Percentiles rank a stretch among this genome's conserved stretches.
Conservation (phyloP, 306 rosid genomes). For the Nissolia schottii region DNA sequence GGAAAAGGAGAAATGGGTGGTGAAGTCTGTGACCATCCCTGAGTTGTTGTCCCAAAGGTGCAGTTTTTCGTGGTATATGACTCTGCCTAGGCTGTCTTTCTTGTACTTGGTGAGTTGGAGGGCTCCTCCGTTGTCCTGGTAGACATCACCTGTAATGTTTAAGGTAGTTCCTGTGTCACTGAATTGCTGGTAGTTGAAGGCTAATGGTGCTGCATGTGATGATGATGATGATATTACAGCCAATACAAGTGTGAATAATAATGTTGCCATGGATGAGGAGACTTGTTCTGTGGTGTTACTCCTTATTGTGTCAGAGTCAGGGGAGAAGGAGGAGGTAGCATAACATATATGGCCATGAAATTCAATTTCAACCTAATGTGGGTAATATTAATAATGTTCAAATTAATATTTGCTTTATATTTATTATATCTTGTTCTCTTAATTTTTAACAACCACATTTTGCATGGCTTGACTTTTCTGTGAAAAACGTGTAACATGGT, state of each 20-base stretch:
- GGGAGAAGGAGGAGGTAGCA: too few species aligned
- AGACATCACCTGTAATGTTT: constrained; percentile 3
- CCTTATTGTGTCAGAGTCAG: too few species aligned
- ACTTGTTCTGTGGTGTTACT: too few species aligned
- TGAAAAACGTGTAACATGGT: too few species aligned
- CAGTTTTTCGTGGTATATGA: constrained; percentile 13
- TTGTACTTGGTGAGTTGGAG: constrained; percentile 19
- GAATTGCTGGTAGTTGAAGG: constrained; percentile 24
- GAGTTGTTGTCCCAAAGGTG: constrained; percentile 27
- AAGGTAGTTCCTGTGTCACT: background rate
- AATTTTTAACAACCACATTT: too few species aligned
- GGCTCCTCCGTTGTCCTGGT: background rate
- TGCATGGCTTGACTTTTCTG: too few species aligned
- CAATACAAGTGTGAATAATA: background rate
- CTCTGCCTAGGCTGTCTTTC: constrained; percentile 21
- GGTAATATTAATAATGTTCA: too few species aligned
- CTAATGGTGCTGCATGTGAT: constrained; percentile 23
- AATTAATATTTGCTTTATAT: too few species aligned
- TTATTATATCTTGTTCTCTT: too few species aligned
- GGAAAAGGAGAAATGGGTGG: constrained; percentile 36
- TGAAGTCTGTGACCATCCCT: constrained; percentile 25
- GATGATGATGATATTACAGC: background rate
- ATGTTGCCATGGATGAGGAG: constrained; percentile 14
- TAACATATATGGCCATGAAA: too few species aligned
- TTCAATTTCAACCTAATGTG: too few species aligned